Evolutionary conservation across 345 rosid species (phyloP), one percentile per base, ranked within the genome.

Genomic region (Limnanthes douglasii): DNA sequence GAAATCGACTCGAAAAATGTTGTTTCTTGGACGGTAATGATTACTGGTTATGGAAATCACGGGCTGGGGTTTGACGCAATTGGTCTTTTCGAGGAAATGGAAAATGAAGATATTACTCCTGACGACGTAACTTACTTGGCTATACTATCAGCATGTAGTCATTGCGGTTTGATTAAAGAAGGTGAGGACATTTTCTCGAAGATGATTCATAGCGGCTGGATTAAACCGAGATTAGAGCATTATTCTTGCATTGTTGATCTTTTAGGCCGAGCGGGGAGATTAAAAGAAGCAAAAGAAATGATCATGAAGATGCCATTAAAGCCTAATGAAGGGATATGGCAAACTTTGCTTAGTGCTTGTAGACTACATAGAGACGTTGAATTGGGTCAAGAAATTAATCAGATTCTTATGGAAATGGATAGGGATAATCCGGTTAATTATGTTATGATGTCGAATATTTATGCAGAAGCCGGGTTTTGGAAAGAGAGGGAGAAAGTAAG

Each of bases 11-110:
- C 40, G 4, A 70, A 51, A 54, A 66, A 80, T 62, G 78, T 79
- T 50, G 70, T 90, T 30, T 76, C 98, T 21, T 90, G 95, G 95
- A 84, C 98, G 1, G 62, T 68, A 12, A 61, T 84, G 84, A 84
- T 90, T 53, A 75, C 86, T 18, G 97, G 95, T 29, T 84, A 68
- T 2, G 97, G 86, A 33, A 88, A 83, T 57, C 86, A 88, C 42
- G 95, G 95, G 46, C 69, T 79, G 40, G 94, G 86, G 8, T 29
- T 37, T 50, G 66, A 65, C 41, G 95, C 95, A 9, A 48, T 70
- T 33, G 17, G 27, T 36, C 45, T 54, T 30, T 84, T 79, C 38
- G 34, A 72, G 12, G 24, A 66, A 43, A 79, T 88, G 98, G 49
- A 34, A 38, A 42, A 11, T 18, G 51, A 64, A 13, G 27, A 56